Base-by-base conservation (phyloP, 441 rosid genomes). In the Euphorbia celastroides region DNA sequence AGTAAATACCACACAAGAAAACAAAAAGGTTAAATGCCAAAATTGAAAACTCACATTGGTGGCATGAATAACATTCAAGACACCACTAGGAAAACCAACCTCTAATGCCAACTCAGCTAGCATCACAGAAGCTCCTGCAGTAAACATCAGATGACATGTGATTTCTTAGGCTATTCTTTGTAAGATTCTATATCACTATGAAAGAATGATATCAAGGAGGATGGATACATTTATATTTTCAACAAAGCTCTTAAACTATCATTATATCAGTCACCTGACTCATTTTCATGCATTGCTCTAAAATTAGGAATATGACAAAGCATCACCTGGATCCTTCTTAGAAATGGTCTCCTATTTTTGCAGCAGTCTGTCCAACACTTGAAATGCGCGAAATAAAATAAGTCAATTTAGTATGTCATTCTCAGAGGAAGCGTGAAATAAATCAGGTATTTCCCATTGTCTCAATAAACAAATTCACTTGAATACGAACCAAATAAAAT, bases 291-390 rank as follows among this genome's bases (percentile, higher is more conserved):
- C 46, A 26, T 41, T 31, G 44, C 2, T 42, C 20, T 28, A 57
- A 14, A 0, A 57, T 7, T 19, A 28, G 50, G 28, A 42, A 57
- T 8, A 52, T 42, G 16, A 12, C 22, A n/a, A 41, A 22, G 64
- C 66, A 65, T 68, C 71, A 88, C 98, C 98, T 23, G 98, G 98
- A 78, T 84, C 96, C 76, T 90, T 93, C 77, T 93, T n/a, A n/a
- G n/a, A 92, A 84, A 84, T 95, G 99, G 77, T 95, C 99, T 78
- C 99, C 99, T 56, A 95, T 92, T 82, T 95, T 95, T 20, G 98
- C 99, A 75, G 98, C 99, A 74, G 99, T 95, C 86, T 92, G 99
- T 71, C 99, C 98, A 70, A 95, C 99, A 80, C 98, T 90, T 60
- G 99, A 95, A 76, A 95, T 95, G 66, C 99, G 97, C 25, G 96